Evolutionary conservation across 768 basidiomycete genomes (phyloP).

Genomic region (Collybiopsis confluens): DNA sequence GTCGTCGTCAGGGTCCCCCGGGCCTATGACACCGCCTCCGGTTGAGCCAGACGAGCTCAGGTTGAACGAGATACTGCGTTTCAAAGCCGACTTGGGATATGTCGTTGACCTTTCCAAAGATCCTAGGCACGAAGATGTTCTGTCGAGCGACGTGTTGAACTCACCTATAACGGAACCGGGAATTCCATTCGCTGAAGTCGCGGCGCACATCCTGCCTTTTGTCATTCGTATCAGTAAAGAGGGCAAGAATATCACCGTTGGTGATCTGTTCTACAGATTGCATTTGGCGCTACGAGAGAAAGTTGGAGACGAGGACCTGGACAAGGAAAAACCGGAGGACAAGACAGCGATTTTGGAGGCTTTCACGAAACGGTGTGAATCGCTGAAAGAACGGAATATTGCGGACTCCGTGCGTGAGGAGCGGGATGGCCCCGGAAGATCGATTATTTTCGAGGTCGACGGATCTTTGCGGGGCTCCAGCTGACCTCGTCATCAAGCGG

Average conservation of each 20-base stretch:
- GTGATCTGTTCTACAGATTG: neutral
- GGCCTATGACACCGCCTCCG: slow-evolving; percentile 2
- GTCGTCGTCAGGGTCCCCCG: neutral
- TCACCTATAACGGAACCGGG: too few species aligned
- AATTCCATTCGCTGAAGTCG: too few species aligned
- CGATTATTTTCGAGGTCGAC: neutral
- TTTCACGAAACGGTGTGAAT: neutral
- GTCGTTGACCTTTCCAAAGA: neutral
- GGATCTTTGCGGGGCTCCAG: neutral
- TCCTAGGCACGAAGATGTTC: neutral
- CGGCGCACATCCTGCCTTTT: neutral
- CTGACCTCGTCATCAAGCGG: neutral
- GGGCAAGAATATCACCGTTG: neutral
- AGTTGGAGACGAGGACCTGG: neutral
- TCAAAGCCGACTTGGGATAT: neutral
- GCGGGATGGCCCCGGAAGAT: neutral
- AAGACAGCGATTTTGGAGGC: neutral
- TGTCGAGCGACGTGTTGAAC: too few species aligned
- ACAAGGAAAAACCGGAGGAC: neutral
- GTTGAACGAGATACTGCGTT: neutral
- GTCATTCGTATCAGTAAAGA: neutral
- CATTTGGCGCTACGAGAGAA: neutral
- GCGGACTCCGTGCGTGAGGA: neutral
- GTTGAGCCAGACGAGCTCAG: neutral
- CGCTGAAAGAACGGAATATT: neutral